Conservation (phyloP, 192 early-diverging fungal genomes). For the Coemansia sp. region DNA sequence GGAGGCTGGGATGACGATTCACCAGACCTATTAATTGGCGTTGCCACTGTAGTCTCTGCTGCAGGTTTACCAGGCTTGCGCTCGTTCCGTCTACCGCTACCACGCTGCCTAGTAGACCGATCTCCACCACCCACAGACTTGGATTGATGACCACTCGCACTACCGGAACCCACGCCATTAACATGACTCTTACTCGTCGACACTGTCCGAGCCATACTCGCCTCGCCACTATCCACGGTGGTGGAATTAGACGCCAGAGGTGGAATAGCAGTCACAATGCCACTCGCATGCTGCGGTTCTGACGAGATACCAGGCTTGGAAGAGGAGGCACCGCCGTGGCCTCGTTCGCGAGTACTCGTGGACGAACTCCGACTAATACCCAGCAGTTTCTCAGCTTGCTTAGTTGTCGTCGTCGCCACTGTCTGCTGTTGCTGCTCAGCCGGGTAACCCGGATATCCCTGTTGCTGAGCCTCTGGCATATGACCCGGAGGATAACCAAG, state of each 20-base stretch:
- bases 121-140: neutral
- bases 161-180: neutral
- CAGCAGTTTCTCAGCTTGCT: neutral
- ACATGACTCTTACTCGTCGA: neutral
- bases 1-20: neutral
- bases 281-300: neutral
- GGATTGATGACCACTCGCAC: neutral
- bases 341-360: neutral
- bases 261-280: neutral
- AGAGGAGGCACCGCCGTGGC: neutral
- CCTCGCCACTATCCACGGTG: neutral
- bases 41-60: too few relatives aligned
- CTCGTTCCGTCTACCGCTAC: neutral
- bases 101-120: neutral
- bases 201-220: neutral
- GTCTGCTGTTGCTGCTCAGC: neutral
- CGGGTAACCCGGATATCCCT: neutral
- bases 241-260: neutral
- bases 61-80: neutral
- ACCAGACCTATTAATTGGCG: neutral
- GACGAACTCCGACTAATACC: constrained; percentile 1
- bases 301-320: neutral
- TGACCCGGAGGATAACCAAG: neutral
- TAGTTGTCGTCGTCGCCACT: neutral
- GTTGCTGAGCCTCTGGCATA: neutral